phyloP scores from a whole-genome alignment of 176 grass and related monocot species.

The Triticum timopheevii region DNA sequence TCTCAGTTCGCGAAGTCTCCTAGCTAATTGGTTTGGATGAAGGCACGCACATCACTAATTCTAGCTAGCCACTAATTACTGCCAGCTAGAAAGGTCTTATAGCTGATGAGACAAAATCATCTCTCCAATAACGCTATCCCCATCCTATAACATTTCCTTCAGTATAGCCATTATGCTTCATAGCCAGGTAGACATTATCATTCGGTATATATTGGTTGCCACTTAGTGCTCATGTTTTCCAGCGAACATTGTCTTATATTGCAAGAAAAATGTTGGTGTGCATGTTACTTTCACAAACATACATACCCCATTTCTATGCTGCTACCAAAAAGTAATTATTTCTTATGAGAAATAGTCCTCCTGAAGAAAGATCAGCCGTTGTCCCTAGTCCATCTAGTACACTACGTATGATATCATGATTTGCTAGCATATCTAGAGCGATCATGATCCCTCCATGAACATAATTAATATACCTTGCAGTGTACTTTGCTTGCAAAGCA shows the following conservation, averaged over 20 bases:
- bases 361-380: constrained; percentile 28
- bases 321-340: neutral
- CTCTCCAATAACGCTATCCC: neutral
- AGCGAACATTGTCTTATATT: neutral
- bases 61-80: neutral
- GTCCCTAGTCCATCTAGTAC: neutral
- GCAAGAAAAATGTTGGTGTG: neutral
- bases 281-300: neutral
- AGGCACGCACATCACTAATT: neutral
- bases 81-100: constrained; percentile 16
- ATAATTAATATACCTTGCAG: neutral
- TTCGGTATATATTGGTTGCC: neutral
- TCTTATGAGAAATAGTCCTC: constrained; percentile 22
- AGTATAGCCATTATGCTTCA: neutral
- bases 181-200: constrained; percentile 11
- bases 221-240: neutral
- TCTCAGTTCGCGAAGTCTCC: neutral
- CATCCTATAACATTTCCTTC: neutral
- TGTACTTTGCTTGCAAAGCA: neutral
- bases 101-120: constrained; percentile 28
- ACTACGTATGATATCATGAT: constrained; percentile 1
- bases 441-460: neutral
- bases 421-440: neutral
- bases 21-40: neutral
- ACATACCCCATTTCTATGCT: neutral